Conservation (phyloP, 805 yeast species). For the Wickerhamiella musiphila region DNA sequence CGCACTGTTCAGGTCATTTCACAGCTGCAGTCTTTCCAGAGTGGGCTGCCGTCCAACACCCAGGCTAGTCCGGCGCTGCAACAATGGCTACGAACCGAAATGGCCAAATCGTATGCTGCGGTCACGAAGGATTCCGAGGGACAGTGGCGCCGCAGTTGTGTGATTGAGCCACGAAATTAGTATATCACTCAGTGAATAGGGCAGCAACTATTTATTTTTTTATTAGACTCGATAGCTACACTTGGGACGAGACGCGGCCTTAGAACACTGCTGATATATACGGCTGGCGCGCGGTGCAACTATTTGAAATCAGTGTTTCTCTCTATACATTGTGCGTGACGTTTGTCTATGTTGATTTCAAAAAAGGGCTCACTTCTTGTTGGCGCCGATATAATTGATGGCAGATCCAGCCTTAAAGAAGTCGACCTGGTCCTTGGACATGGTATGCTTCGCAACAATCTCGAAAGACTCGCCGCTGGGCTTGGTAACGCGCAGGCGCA, state of each 20-base stretch:
- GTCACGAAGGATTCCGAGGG: slow-evolving; percentile 18
- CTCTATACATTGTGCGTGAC: no score
- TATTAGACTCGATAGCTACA: no score
- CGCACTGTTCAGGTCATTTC: slow-evolving; percentile 19
- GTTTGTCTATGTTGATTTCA: background rate
- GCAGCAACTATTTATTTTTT: no score
- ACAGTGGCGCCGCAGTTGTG: slow-evolving; percentile 22
- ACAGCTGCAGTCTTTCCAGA: slow-evolving; percentile 21
- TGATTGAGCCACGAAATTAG: slow-evolving; percentile 19
- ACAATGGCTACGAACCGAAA: slow-evolving; percentile 21
- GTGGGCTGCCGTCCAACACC: slow-evolving; percentile 9
- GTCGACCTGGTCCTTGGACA: slow-evolving; percentile 91
- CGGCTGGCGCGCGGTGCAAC: no score
- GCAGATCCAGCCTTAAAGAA: slow-evolving; percentile 97
- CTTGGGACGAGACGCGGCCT: no score
- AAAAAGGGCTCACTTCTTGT: background rate
- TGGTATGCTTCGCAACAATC: slow-evolving; percentile 76
- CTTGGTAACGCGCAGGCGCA: slow-evolving; percentile 59
- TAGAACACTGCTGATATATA: no score
- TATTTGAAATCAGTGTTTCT: no score
- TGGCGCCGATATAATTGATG: slow-evolving; percentile 70
- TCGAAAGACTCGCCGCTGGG: slow-evolving; percentile 48
- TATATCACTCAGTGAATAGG: no score
- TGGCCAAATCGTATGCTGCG: slow-evolving; percentile 18
- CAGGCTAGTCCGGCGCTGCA: slow-evolving; percentile 14